A percentile compares a stretch with the other conserved stretches of the same genome.
Evolutionary conservation across 345 rosid genomes (phyloP).

Genomic region (Moricandia arvensis): DNA sequence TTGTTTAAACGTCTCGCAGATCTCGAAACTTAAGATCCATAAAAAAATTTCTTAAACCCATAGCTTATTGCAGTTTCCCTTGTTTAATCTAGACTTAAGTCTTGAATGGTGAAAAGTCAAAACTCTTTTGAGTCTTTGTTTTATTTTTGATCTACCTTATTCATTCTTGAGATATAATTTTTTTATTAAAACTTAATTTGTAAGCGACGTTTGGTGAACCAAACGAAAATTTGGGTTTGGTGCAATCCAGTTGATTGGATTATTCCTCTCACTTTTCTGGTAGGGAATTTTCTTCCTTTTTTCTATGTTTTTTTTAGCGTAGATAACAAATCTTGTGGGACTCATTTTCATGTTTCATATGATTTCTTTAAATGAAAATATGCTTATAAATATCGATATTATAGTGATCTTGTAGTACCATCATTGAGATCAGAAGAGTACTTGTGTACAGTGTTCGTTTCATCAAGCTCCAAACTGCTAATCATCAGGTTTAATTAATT

Average conservation of each 20-base stretch:
- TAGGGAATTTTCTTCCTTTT: neutral
- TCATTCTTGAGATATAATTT: neutral
- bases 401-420: slow-evolving; percentile 4
- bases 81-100: too few species aligned
- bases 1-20: slow-evolving; percentile 20
- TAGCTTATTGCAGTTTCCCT: neutral
- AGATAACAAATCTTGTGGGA: slow-evolving; percentile 33
- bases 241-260: slow-evolving; percentile 25
- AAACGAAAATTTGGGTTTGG: slow-evolving; percentile 35
- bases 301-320: slow-evolving; percentile 5
- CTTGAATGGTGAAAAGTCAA: slow-evolving; percentile 26
- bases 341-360: slow-evolving; percentile 18
- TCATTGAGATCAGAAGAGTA: slow-evolving; percentile 38
- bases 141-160: neutral
- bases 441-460: slow-evolving; percentile 1
- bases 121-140: slow-evolving; percentile 7
- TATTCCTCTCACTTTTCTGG: slow-evolving; percentile 41
- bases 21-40: too few species aligned
- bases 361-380: neutral
- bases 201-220: slow-evolving; percentile 32
- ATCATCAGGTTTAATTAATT: slow-evolving; percentile 1
- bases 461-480: slow-evolving; percentile 9
- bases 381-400: slow-evolving; percentile 42
- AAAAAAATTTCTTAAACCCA: too few species aligned
- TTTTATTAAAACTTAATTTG: slow-evolving; percentile 13